Evolutionary conservation across 805 yeast species (phyloP), one percentile per base, ranked within the genome.

Genomic region (Suhomyces xylopsoci): DNA sequence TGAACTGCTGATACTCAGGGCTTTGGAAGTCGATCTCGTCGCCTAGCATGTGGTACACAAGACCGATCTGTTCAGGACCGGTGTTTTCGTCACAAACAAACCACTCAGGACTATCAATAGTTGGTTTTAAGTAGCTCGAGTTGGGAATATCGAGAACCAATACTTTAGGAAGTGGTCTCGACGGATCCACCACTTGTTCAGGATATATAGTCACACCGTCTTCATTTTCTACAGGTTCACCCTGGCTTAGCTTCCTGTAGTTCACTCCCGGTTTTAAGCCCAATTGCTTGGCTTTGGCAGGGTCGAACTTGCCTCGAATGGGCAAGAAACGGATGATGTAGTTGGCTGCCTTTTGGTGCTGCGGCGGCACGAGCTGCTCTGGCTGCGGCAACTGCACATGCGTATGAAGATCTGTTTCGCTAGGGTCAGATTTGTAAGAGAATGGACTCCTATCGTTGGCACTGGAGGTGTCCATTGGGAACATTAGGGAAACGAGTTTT

Each of bases 1-100:
- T 76, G 56, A 89, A 85, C 0, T 64, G 54, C 5, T 68, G 47
- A 58, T 88, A 82, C 4, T 69, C 69, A 0, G 69, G 67, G 56
- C 70, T 70, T 55, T 62, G 58, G 32, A 74, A 68, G 47, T 82
- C 81, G 1, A 89, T 73, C 1, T 77, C 80, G 5, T 77, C 81
- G n/a, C 88, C 94, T 25, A 94, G 69, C 52, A 90, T 81, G 67
- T 90, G 96, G 65, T 89, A 91, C 1, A 91, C 87, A 1, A 80
- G 65, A 1, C 82, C 80, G 19, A 79, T 70, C 2, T 74, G 70
- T 44, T 73, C 76, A 5, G 69, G 60, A 4, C 68, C 68, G 17
- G 59, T 56, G 4, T 68, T 70, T 6, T 67, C 62, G 49, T 55
- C 62, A 38, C 65, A 17, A 55, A 57, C 14, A 82, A 64, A 63